A percentile compares a stretch with the other conserved stretches of the same genome.
These are phyloP conservation scores for Graphilbum ipis-grandicollis DNA, from an alignment of 2,329 filamentous ascomycete species.

Conservation along the genomic window DNA sequence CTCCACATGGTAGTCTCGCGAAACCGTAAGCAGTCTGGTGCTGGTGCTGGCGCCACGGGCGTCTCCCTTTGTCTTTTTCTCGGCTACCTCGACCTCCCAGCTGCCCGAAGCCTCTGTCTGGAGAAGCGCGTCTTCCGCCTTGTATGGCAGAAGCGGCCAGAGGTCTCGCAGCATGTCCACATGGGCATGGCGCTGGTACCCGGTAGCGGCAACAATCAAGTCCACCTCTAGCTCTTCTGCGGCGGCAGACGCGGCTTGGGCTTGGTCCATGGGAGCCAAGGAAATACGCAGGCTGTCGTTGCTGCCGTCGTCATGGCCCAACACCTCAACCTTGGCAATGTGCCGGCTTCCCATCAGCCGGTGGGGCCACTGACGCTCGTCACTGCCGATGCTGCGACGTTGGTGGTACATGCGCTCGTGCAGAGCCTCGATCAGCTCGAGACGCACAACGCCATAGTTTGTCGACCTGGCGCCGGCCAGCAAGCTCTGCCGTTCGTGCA, in stretches of 20 bases:
- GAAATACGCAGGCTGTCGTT: slow-evolving; percentile 36
- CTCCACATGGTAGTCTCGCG: slow-evolving; percentile 61
- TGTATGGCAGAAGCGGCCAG: slow-evolving; percentile 43
- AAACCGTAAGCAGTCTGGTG: slow-evolving; percentile 30
- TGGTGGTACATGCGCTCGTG: slow-evolving; percentile 84
- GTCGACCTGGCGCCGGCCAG: slow-evolving; percentile 61
- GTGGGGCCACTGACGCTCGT: slow-evolving; percentile 64
- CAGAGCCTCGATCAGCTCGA: slow-evolving; percentile 77
- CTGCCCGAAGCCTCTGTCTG: slow-evolving; percentile 5
- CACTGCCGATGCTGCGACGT: slow-evolving; percentile 47
- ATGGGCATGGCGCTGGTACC: slow-evolving; percentile 66
- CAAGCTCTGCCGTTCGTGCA: slow-evolving; percentile 39
- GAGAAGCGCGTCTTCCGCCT: slow-evolving; percentile 15
- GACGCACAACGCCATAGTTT: slow-evolving; percentile 86
- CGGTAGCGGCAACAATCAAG: slow-evolving; percentile 71
- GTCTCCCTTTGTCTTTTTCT: too few species aligned
- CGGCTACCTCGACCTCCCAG: slow-evolving; percentile 9
- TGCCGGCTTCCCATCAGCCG: slow-evolving; percentile 56
- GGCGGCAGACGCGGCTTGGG: slow-evolving; percentile 9
- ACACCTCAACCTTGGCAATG: slow-evolving; percentile 38
- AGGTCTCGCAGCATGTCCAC: slow-evolving; percentile 56
- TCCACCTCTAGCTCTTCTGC: slow-evolving; percentile 57
- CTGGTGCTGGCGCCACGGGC: slow-evolving; percentile 1
- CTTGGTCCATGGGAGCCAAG: slow-evolving; percentile 25
- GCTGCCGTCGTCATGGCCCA: slow-evolving; percentile 22